Evolutionary conservation across 1,284 basidiomycete species (phyloP), one percentile per base, ranked within the genome.

Genomic region (Ustilago nuda): DNA sequence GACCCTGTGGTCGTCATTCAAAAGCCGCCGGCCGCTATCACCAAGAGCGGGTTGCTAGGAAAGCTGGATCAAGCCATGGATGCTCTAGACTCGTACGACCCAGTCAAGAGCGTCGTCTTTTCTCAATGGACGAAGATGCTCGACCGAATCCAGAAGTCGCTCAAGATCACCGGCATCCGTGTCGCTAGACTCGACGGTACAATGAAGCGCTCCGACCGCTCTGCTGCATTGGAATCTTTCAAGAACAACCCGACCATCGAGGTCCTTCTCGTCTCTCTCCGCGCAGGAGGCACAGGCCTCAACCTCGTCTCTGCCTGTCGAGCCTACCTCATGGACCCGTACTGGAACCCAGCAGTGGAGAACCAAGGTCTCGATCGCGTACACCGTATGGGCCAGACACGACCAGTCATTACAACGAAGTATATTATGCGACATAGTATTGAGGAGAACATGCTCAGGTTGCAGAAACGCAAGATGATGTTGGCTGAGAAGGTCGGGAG

Each of bases 281-380:
- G 82, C 8, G 86, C 82, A 89, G 87, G 63, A 59, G 59, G 58
- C 12, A 70, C 78, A 70, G 62, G 95, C 30, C 88, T 98, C 67
- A 98, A 98, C 86, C 89, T 98, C 12, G 81, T 83, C 46, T 65
- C 70, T 4, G 84, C 81, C 3, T 84, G 79, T 59, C 90, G 95
- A 35, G 94, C 94, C 23, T 97, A 96, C 86, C 88, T 97, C 50
- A 93, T 98, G 90, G 95, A 98, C 86, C 95, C 95, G 46, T 96
- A 95, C 86, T 97, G 94, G 94, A 98, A 98, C 83, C 95, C 95
- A 19, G 94, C 94, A 12, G 95, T 97, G 8, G 95, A 98, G 71
- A 81, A 82, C 41, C 84, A 85, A 57, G 84, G 80, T 17, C 61
- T 85, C 19, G 84, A 85, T 52, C 78, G 84, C 13, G 72, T 85